Base-by-base conservation (phyloP, 1,284 basidiomycete species). In the Hypsizygus ulmarius region DNA sequence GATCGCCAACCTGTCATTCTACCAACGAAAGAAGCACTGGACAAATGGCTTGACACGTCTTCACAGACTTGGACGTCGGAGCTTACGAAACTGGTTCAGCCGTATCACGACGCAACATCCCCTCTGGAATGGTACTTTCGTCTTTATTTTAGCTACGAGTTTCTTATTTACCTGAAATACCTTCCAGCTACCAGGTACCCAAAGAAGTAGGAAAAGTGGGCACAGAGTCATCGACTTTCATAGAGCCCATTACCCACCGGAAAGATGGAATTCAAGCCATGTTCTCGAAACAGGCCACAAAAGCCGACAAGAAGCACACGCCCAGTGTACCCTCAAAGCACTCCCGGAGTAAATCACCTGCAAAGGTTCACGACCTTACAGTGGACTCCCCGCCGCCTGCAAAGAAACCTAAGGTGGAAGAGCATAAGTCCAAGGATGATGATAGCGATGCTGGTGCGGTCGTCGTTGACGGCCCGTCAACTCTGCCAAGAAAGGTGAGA, bases 1-100 rank as follows among this genome's bases (percentile, higher is more conserved):
- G 90, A 96, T 60, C 83, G 95, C 12, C 94, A 96, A 72, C 95
- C 95, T 2, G 90, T 94, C 43, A 87, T 97, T 42, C 77, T 98
- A 2, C 74, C 81, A 1, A 73, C 74, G 0, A 61, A 72, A 38
- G 73, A 81, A 3, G 83, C 87, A 5, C 71, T 94, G 32, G 62
- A 73, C 9, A 63, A 66, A 16, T 98, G 95, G 95, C 77, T 98
- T 8, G 88, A 95, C 62, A 86, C 81, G 9, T 80, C 76, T 7
- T 75, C 77, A 1, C 74, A 76, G 42, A 68, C 62, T 16, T 93
- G 87, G 91, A 75, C 77, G 9, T 61, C 66, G 5, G 75, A 78
- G 28, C 76, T 89, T 21, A 77, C 68, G 33, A 75, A 77, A 35
- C 65, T 97, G 14, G 73, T 96, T 18, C 72, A 77, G 40, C 86